phyloP scores from a whole-genome alignment of 257 asterid genomes.

The Gentiana macrophylla region DNA sequence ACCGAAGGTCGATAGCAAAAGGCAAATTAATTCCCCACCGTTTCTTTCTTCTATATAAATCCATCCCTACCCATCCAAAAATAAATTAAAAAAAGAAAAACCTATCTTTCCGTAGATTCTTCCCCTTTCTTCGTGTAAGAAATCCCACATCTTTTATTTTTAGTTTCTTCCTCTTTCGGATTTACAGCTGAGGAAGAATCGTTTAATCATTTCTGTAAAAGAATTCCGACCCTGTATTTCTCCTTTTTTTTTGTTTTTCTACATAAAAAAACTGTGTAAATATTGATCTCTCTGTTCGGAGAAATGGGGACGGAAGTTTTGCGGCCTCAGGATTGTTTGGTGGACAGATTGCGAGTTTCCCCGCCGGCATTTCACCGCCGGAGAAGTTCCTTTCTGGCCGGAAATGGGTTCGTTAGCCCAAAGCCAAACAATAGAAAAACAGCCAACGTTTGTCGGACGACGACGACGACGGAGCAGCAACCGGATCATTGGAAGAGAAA shows the following conservation, averaged over 20 bases:
- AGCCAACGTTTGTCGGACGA: background rate
- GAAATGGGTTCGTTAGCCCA: slow-evolving; percentile 10
- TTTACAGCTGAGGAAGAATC: too few relatives aligned
- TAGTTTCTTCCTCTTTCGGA: too few relatives aligned
- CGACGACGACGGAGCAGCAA: slow-evolving; percentile 1
- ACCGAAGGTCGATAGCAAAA: slow-evolving; percentile 9
- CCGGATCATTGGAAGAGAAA: slow-evolving; percentile 15
- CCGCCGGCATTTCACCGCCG: slow-evolving; percentile 16
- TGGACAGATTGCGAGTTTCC: slow-evolving; percentile 15
- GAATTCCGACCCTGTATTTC: too few relatives aligned
- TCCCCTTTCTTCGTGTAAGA: too few relatives aligned
- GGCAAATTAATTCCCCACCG: background rate
- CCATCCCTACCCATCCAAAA: background rate
- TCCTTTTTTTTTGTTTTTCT: background rate
- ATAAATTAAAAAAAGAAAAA: too few relatives aligned
- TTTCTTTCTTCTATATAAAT: background rate
- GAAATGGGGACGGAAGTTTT: slow-evolving; percentile 40
- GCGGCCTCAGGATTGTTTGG: slow-evolving; percentile 31
- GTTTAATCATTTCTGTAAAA: too few relatives aligned
- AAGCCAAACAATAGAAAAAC: slow-evolving; percentile 11
- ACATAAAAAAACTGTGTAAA: background rate
- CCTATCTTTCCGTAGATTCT: too few relatives aligned
- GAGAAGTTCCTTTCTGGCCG: slow-evolving; percentile 7
- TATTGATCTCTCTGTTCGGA: background rate
- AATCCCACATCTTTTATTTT: too few relatives aligned